Conservation (phyloP, 345 rosid genomes). For the Salix koriyanagi region DNA sequence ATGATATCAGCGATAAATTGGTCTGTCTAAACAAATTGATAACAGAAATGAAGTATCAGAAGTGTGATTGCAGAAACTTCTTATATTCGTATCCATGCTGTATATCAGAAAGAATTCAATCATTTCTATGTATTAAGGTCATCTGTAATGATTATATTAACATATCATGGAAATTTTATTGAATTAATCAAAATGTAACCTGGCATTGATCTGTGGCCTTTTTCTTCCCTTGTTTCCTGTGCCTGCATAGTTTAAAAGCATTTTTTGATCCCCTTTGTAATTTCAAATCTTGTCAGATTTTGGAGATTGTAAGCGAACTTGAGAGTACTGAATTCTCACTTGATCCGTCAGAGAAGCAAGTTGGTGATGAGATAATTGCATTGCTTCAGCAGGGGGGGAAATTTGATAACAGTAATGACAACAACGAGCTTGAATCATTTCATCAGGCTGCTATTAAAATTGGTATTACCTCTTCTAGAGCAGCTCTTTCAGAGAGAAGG, state of each 20-base stretch:
- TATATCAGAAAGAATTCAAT: not conserved
- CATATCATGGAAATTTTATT: not conserved
- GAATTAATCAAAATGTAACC: not conserved
- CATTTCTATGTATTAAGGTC: not conserved
- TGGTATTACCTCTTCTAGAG: conserved; percentile 79
- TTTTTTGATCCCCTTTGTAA: conserved; percentile 6
- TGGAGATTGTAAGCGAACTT: conserved; percentile 72
- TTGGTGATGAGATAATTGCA: conserved; percentile 81
- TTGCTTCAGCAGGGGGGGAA: conserved; percentile 89
- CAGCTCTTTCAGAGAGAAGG: conserved; percentile 88
- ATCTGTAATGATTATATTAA: not conserved
- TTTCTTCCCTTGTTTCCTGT: not conserved
- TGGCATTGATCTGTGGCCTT: not conserved
- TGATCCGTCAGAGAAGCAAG: conserved; percentile 81
- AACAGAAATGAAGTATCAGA: not conserved
- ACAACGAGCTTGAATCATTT: conserved; percentile 75
- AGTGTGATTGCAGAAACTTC: not conserved
- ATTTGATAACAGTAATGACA: conserved; percentile 55
- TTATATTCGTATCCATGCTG: not conserved
- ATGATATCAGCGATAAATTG: not conserved
- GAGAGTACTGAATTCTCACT: conserved; percentile 59
- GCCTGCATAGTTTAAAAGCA: not conserved
- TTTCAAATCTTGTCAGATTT: conserved; percentile 49
- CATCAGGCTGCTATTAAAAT: conserved; percentile 75
- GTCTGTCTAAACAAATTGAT: not conserved